Conservation (phyloP, 495 filamentous ascomycete species). For the Delitschia confertaspora region DNA sequence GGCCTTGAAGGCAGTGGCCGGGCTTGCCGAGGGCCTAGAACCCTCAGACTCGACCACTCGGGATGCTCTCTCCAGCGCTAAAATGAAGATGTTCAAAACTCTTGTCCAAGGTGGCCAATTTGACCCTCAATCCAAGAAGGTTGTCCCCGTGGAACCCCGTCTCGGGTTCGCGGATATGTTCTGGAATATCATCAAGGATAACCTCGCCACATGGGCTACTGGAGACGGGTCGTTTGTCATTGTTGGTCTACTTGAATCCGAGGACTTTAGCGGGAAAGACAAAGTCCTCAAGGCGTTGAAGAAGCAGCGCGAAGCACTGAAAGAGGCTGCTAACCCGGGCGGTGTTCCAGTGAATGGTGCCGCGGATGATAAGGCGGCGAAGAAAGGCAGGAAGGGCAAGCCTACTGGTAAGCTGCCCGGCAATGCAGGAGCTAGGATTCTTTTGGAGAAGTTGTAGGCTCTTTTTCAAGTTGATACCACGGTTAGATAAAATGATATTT, state of each 20-base stretch:
- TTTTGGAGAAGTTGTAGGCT: slow-evolving; percentile 40
- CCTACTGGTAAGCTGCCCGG: slow-evolving; percentile 33
- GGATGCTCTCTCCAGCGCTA: neutral
- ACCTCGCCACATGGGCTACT: slow-evolving; percentile 78
- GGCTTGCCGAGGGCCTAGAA: slow-evolving; percentile 52
- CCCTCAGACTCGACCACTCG: neutral
- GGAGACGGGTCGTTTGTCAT: slow-evolving; percentile 75
- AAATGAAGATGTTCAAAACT: slow-evolving; percentile 61
- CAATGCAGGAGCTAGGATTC: slow-evolving; percentile 47
- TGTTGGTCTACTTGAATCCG: slow-evolving; percentile 67
- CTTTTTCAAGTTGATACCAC: no score
- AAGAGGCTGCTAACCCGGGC: slow-evolving; percentile 45
- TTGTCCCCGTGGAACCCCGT: slow-evolving; percentile 61
- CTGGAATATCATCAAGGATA: slow-evolving; percentile 64
- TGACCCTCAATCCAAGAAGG: slow-evolving; percentile 56
- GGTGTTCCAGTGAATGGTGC: slow-evolving; percentile 37
- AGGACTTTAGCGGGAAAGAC: slow-evolving; percentile 58
- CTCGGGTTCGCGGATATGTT: slow-evolving; percentile 70
- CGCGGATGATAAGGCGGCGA: slow-evolving; percentile 25
- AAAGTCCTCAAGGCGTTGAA: slow-evolving; percentile 58
- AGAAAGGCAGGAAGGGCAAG: slow-evolving; percentile 33
- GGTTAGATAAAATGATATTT: no score
- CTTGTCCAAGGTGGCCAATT: slow-evolving; percentile 80
- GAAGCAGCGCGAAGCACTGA: slow-evolving; percentile 46
- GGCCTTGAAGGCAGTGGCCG: slow-evolving; percentile 64